Conservation (phyloP, 108 stramenopile species). For the Aurantiochytrium sp. region DNA sequence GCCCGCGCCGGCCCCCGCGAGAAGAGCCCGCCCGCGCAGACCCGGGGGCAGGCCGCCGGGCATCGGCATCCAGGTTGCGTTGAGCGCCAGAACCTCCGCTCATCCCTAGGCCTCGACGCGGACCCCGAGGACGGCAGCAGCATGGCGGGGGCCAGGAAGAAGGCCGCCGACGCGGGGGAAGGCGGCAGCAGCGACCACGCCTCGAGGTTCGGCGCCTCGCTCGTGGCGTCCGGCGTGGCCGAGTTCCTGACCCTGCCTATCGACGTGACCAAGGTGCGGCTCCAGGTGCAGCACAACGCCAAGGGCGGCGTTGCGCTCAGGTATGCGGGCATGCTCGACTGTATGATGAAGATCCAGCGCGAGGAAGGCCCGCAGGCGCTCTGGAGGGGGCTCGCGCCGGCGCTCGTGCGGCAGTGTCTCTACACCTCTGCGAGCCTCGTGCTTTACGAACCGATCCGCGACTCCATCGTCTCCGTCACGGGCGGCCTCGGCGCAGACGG, state of each 20-base stretch:
- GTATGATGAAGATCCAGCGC: not conserved
- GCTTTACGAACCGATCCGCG: slow-evolving; percentile 32
- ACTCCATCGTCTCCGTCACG: not conserved
- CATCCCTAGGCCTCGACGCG: no score
- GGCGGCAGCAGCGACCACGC: not conserved
- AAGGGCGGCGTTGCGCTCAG: not conserved
- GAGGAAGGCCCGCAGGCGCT: not conserved
- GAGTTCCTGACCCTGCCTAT: slow-evolving; percentile 29
- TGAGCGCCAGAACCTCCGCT: no score
- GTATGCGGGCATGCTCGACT: not conserved
- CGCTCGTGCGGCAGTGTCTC: slow-evolving; percentile 23
- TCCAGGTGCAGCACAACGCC: slow-evolving; percentile 11
- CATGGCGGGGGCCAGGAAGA: no score
- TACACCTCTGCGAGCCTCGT: slow-evolving; percentile 30
- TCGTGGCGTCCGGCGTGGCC: slow-evolving; percentile 14
- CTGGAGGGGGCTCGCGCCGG: slow-evolving; percentile 18
- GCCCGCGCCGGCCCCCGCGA: no score
- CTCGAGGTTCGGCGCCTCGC: slow-evolving; percentile 27
- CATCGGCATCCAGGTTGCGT: no score
- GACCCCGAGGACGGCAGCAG: no score
- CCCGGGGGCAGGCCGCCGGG: no score
- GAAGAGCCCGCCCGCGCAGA: no score
- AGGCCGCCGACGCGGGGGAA: not conserved
- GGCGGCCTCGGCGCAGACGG: not conserved
- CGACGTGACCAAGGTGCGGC: slow-evolving; percentile 25